Base-by-base conservation (phyloP, 23 red algal species). In the Cyanidiococcus yangmingshanensis region DNA sequence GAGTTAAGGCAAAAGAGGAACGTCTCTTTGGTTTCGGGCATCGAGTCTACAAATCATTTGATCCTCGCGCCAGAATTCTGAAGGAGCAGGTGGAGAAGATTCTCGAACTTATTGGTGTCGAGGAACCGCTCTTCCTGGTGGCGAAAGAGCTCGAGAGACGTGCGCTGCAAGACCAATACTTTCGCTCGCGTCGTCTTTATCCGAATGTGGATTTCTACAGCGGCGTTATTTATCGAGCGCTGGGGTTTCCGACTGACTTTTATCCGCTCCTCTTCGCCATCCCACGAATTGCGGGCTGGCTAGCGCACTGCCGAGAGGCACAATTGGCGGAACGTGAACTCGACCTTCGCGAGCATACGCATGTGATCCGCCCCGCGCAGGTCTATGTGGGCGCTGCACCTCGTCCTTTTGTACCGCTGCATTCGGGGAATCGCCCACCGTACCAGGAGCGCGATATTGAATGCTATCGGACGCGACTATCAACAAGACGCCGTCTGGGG, bases 191-290 rank as follows among this genome's bases (percentile, higher is more conserved):
- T 37, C 87, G 82, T 57, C 82, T 97, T 26, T 97, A 87, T 77
- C 93, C 93, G 1, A 97, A 97, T 75, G 87, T 90, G 24, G 93
- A 97, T 68, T 97, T 97, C 75, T 97, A 97, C 79, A 87, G 83
- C 29, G 93, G 93, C n/a, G 68, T 97, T 59, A 90, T 97, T 35
- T 97, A 97, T 80, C 77, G 82, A 30, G 93, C 93, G 33, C 67
- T 90, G 41, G 93, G 93, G 0, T 89, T 97, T 68, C 75, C 84
- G 33, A 74, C 86, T 37, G 80, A 80, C 38, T 89, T 91, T 67
- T 97, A 87, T 79, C 80, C 87, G 1, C 59, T 91, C 2, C 57
- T 97, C 37, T 97, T 97, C 82, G 93, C 87, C 21, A 50, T 97
- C 1, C 83, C 80, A 30, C 74, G 93, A 16, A 67, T 67, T 58